A percentile compares a stretch with the other conserved stretches of the same genome.
These are phyloP conservation scores for Gossypium sturtianum DNA, from an alignment of 345 rosid genomes.

Conservation along the genomic window DNA sequence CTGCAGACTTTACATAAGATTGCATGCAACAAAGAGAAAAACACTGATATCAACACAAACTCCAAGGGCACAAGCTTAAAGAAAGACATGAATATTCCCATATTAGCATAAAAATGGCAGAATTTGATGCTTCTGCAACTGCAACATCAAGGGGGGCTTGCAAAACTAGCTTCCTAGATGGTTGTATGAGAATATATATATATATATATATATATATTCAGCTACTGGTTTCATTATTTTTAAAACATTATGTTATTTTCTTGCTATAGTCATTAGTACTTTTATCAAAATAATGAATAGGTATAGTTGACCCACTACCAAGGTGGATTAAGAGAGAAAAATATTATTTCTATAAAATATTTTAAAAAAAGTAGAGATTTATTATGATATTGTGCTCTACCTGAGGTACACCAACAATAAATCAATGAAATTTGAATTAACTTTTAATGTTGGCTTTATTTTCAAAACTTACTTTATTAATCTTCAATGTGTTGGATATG, in stretches of 20 bases:
- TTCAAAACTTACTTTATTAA: background rate
- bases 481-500: background rate
- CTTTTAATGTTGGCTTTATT: background rate
- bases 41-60: conserved; percentile 8
- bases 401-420: background rate
- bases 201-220: background rate
- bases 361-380: background rate
- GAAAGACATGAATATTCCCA: conserved; percentile 19
- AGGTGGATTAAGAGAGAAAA: conserved; percentile 2
- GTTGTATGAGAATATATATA: background rate
- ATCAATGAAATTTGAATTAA: background rate
- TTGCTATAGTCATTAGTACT: background rate
- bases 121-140: background rate
- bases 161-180: background rate
- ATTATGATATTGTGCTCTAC: background rate
- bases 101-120: conserved; percentile 13
- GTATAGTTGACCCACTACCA: conserved; percentile 3
- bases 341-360: background rate
- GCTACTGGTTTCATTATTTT: background rate
- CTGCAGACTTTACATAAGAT: conserved; percentile 12
- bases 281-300: conserved; percentile 10
- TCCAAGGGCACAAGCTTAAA: conserved; percentile 12
- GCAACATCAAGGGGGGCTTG: background rate
- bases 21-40: conserved; percentile 18
- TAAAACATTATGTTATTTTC: background rate